Base-by-base conservation (phyloP, 2,329 filamentous ascomycete genomes). In the Epichloe typhina region DNA sequence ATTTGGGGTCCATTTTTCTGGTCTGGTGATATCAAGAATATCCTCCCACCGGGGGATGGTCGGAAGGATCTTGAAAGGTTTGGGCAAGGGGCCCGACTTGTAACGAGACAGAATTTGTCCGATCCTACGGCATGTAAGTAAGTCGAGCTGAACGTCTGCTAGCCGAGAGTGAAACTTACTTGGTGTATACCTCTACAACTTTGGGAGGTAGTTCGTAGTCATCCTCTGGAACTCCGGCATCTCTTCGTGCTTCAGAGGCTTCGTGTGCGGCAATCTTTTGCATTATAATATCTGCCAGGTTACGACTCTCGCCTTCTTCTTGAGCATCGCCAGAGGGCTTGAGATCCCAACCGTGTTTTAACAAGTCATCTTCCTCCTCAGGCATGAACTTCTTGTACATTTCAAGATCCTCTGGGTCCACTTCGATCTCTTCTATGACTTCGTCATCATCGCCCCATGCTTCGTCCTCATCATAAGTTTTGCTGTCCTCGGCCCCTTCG, bases 1-100 rank as follows among this genome's bases (percentile, higher is more conserved):
- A 62, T 95, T 89, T 19, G 88, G 73, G 1, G 88, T 88, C 75
- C 75, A 79, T 50, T 65, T 68, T 45, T 93, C 84, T 4, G 91
- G 90, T 33, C 82, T 78, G n/a, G 89, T 95, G 50, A 95, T 80
- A 56, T 83, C 76, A 58, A 95, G 79, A 38, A 95, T 86, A 19
- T 88, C 86, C 63, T 93, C 87, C 89, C 90, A 97, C 61, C 93
- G 67, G 7, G 89, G 89, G 13, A 97, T 80, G 0, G 89, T 90
- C 2, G 93, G 93, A 8, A 98, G 77, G 56, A 97, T 89, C 69
- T 97, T 97, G 76, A 98, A 95, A 0, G 91, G 91, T 69, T 98
- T 98, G 19, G 93, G 93, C 35, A 98, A 77, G 57, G 91, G 91
- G n/a, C 93, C 93, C 13, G 86, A 91, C 69, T 95, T 95, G 73